Evolutionary conservation across 139 green algal species (phyloP).

Genomic region (Tetradesmus lagerheimii): DNA sequence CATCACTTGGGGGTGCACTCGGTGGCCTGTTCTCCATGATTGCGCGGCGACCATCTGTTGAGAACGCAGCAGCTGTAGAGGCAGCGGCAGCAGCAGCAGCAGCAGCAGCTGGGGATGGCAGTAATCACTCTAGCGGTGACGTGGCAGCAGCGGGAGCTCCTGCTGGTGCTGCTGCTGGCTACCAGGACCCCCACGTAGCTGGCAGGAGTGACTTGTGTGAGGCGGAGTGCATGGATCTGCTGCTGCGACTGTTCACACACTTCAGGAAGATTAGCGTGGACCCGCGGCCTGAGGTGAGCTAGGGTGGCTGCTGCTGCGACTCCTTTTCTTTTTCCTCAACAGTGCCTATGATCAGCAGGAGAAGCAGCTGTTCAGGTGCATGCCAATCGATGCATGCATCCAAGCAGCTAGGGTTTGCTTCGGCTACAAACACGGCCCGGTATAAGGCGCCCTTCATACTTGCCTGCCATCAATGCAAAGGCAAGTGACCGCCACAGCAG

Average conservation of each 20-base stretch:
- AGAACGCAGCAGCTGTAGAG: background rate
- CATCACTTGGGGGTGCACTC: background rate
- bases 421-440: too few relatives aligned
- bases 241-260: constrained; percentile 64
- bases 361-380: too few relatives aligned
- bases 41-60: background rate
- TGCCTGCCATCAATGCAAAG: too few relatives aligned
- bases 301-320: background rate
- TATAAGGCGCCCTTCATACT: too few relatives aligned
- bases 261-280: constrained; percentile 57
- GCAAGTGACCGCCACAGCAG: too few relatives aligned
- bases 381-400: too few relatives aligned
- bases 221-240: constrained; percentile 56
- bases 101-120: background rate
- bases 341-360: too few relatives aligned
- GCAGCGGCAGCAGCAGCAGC: constrained; percentile 13
- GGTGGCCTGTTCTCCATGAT: constrained; percentile 11
- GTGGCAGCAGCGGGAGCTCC: background rate
- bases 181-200: constrained; percentile 28
- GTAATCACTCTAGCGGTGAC: background rate
- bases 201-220: constrained; percentile 54
- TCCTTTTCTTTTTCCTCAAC: too few relatives aligned
- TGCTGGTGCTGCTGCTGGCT: background rate
- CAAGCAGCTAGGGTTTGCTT: too few relatives aligned
- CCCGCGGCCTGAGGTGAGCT: constrained; percentile 61